Conservation (phyloP, 2,329 filamentous ascomycete genomes). For the Fusarium falciforme region DNA sequence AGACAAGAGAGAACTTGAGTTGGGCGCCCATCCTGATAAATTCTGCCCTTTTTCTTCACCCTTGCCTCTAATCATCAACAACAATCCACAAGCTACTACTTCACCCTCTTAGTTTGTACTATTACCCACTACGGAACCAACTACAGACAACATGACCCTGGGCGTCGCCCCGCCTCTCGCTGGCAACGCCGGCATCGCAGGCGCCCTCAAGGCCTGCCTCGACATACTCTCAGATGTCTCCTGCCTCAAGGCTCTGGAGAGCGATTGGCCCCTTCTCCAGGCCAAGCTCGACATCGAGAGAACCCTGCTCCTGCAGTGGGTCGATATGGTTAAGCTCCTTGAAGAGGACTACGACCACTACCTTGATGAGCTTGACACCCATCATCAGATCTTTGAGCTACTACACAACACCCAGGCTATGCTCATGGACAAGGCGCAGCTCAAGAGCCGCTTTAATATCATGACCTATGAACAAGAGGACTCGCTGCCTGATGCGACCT, state of each 20-base stretch:
- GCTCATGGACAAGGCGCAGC: not conserved
- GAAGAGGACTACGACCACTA: not conserved
- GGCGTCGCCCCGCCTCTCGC: not conserved
- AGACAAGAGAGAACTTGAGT: not conserved
- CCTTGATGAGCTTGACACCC: not conserved
- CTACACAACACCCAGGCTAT: not conserved
- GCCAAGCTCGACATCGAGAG: not conserved
- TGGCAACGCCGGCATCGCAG: not conserved
- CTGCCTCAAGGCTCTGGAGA: not conserved
- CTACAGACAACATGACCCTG: not conserved
- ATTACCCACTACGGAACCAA: not conserved
- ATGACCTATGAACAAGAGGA: not conserved
- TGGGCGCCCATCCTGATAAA: not conserved
- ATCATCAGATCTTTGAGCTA: not conserved
- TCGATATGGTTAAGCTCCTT: not conserved
- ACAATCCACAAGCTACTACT: not conserved
- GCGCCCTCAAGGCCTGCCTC: not conserved
- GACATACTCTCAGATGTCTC: not conserved
- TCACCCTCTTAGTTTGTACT: too few relatives aligned
- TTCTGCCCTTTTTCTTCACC: too few relatives aligned
- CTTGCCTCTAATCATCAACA: not conserved
- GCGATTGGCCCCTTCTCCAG: not conserved
- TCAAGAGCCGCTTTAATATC: not conserved
- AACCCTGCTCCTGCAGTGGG: not conserved
- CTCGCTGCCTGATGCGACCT: not conserved